These are phyloP conservation scores for Geotrichum phurueaensis DNA, from an alignment of 1,139 yeast genomes.

Conservation along the genomic window DNA sequence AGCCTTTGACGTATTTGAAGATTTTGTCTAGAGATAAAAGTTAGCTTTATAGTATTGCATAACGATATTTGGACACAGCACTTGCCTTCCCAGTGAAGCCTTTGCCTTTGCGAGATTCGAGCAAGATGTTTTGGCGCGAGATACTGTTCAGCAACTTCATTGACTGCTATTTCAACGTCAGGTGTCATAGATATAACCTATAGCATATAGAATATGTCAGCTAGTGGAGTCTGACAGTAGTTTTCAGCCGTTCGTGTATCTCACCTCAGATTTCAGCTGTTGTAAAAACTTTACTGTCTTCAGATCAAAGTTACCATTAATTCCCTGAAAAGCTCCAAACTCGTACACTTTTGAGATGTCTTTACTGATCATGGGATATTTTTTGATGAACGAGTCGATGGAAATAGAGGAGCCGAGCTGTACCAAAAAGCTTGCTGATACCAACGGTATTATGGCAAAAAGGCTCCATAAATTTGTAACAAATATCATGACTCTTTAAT, in stretches of 20 bases:
- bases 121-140: conserved; percentile 70
- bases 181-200: conserved; percentile 16
- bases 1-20: conserved; percentile 32
- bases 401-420: conserved; percentile 25
- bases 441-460: not conserved
- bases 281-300: conserved; percentile 21
- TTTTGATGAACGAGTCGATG: conserved; percentile 23
- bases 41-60: conserved; percentile 4
- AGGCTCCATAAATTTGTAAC: not conserved
- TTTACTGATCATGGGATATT: conserved; percentile 24
- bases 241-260: not conserved
- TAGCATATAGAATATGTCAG: not conserved
- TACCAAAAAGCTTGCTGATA: conserved; percentile 24
- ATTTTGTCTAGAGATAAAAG: conserved; percentile 19
- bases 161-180: conserved; percentile 14
- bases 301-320: conserved; percentile 29
- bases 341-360: conserved; percentile 27
- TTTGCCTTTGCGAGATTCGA: conserved; percentile 51
- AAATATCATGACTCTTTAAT: not conserved
- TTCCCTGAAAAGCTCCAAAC: conserved; percentile 29
- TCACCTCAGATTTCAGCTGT: conserved; percentile 11
- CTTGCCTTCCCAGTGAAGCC: conserved; percentile 32
- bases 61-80: not conserved
- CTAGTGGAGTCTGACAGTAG: not conserved
- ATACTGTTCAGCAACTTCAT: conserved; percentile 35